These are phyloP conservation scores for Salix purpurea DNA, from an alignment of 345 rosid genomes.

Conservation along the genomic window DNA sequence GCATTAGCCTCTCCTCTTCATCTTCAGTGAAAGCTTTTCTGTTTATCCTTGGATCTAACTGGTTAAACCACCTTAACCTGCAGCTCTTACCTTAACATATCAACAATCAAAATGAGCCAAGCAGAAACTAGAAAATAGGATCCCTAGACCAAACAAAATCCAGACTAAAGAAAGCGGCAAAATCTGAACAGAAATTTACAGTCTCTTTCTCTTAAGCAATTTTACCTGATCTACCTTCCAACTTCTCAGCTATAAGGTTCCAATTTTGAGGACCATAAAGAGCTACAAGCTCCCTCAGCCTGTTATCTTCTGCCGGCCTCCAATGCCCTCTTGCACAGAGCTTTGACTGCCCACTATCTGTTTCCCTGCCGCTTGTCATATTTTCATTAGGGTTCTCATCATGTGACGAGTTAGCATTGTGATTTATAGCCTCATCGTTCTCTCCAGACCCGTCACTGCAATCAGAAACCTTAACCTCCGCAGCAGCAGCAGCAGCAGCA, in stretches of 20 bases:
- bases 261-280: conserved; percentile 96
- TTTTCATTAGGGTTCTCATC: conserved; percentile 30
- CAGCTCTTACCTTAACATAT: conserved; percentile 75
- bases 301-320: conserved; percentile 91
- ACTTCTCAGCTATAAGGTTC: conserved; percentile 94
- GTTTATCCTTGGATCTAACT: conserved; percentile 91
- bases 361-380: conserved; percentile 35
- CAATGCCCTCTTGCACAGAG: conserved; percentile 94
- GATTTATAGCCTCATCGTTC: conserved; percentile 10
- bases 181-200: not conserved
- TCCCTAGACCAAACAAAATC: not conserved
- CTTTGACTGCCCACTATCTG: conserved; percentile 59
- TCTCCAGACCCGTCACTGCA: conserved; percentile 33
- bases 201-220: not conserved
- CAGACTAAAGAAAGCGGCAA: not conserved
- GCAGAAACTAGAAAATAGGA: not conserved
- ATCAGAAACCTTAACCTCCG: conserved; percentile 21
- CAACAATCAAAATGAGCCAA: not conserved
- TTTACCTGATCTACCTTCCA: conserved; percentile 93
- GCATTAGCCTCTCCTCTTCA: conserved; percentile 93
- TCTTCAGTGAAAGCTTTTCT: conserved; percentile 86
- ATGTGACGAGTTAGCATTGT: conserved; percentile 18
- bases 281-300: conserved; percentile 87
- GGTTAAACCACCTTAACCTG: conserved; percentile 93
- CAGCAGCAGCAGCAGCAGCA: not conserved